A percentile compares a stretch with the other conserved stretches of the same genome.
These are phyloP conservation scores for Starmera dryadoides DNA, from an alignment of 805 yeast genomes.

Conservation along the genomic window DNA sequence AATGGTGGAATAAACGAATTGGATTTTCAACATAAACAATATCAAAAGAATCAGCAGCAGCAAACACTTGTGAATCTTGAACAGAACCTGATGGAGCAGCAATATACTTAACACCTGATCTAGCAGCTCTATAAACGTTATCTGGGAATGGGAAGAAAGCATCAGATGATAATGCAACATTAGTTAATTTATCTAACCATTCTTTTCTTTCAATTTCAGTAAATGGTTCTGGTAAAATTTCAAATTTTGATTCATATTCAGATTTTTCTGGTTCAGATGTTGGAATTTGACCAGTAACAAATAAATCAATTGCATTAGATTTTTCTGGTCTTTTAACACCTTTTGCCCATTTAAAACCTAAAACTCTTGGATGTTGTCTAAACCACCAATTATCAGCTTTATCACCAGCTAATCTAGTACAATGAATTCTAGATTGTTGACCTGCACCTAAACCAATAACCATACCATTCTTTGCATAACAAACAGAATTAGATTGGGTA, in stretches of 20 bases:
- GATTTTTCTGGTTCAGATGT: constrained; percentile 84
- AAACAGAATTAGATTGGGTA: constrained; percentile 97
- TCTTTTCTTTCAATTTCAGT: constrained; percentile 77
- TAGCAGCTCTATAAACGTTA: constrained; percentile 94
- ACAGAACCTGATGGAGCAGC: constrained; percentile 98
- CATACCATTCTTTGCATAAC: constrained; percentile 99
- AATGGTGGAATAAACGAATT: constrained; percentile 97
- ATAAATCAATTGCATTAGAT: constrained; percentile 95
- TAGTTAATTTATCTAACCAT: constrained; percentile 73
- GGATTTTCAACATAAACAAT: constrained; percentile 95
- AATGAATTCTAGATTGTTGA: constrained; percentile 98
- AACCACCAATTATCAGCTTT: constrained; percentile 99
- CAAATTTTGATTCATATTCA: constrained; percentile 89
- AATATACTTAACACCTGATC: constrained; percentile 91
- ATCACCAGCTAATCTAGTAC: constrained; percentile 98
- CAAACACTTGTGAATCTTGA: constrained; percentile 93
- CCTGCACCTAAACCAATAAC: constrained; percentile 99
- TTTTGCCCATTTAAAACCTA: constrained; percentile 94
- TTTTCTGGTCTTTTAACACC: constrained; percentile 98
- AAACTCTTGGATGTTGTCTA: constrained; percentile 94
- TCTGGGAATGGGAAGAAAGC: constrained; percentile 99
- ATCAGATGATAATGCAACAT: constrained; percentile 91
- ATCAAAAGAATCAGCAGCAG: constrained; percentile 88
- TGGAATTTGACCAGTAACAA: constrained; percentile 88
- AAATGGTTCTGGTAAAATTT: constrained; percentile 73